Conservation (phyloP, 345 rosid genomes). For the Bruguiera gymnorhiza region DNA sequence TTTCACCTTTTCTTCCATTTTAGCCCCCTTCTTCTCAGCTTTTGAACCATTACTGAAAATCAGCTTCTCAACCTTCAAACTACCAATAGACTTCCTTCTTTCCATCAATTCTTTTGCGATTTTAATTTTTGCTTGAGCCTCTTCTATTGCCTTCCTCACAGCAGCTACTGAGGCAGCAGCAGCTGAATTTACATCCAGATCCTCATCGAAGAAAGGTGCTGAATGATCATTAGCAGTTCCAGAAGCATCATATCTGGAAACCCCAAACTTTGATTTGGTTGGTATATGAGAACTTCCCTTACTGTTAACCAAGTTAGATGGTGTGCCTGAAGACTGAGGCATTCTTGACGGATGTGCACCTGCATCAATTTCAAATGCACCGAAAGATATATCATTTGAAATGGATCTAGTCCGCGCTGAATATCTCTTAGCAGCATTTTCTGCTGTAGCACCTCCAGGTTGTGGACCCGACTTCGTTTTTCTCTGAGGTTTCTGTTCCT, state of each 20-base stretch:
- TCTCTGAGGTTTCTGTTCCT: conserved; percentile 25
- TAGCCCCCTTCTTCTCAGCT: conserved; percentile 28
- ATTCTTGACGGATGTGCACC: conserved; percentile 28
- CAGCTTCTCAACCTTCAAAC: conserved; percentile 40
- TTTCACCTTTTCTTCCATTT: conserved; percentile 33
- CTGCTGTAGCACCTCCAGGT: conserved; percentile 14
- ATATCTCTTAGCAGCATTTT: conserved; percentile 19
- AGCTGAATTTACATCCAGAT: conserved; percentile 65
- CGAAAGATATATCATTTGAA: conserved; percentile 38
- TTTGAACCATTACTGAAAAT: conserved; percentile 33
- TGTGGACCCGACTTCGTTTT: conserved; percentile 32
- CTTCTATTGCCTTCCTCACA: conserved; percentile 76
- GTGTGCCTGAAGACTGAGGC: conserved; percentile 30
- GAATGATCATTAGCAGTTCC: conserved; percentile 41
- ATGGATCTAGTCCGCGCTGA: conserved; percentile 32
- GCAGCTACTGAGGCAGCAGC: conserved; percentile 94
- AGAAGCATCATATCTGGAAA: conserved; percentile 33
- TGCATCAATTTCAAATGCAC: conserved; percentile 33
- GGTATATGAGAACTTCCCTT: conserved; percentile 25
- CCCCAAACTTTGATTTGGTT: conserved; percentile 28
- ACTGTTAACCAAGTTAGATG: conserved; percentile 17
- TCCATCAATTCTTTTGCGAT: conserved; percentile 75
- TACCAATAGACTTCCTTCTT: conserved; percentile 35
- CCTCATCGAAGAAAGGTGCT: conserved; percentile 62
- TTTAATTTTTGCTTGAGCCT: conserved; percentile 73